phyloP scores from a whole-genome alignment of 2,329 filamentous ascomycete species.

The Chaetomium sp. region DNA sequence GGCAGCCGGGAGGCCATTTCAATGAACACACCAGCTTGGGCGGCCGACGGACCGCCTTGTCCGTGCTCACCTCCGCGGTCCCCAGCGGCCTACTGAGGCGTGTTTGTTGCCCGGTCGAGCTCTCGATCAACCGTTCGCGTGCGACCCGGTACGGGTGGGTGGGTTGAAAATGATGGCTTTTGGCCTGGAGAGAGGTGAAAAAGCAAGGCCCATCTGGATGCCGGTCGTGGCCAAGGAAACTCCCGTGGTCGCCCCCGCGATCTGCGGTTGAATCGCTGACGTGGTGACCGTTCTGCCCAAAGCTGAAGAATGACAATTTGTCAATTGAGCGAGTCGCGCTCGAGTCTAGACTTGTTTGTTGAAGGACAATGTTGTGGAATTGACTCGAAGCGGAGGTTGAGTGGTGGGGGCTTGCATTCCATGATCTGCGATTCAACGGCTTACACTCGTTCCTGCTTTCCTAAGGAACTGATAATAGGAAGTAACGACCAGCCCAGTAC shows the following conservation, averaged over 20 bases:
- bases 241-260: slow-evolving; percentile 10
- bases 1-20: not conserved
- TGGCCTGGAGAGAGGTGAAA: not conserved
- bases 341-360: too few species aligned
- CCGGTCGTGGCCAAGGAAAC: slow-evolving; percentile 13
- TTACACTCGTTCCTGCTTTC: too few species aligned
- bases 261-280: slow-evolving; percentile 18
- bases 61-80: not conserved
- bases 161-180: not conserved
- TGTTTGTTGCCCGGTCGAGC: slow-evolving; percentile 4
- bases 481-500: too few species aligned
- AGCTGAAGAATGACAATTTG: not conserved
- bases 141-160: too few species aligned
- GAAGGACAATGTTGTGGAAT: too few species aligned
- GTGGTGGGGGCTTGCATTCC: too few species aligned
- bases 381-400: too few species aligned
- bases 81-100: not conserved
- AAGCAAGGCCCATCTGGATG: slow-evolving; percentile 4
- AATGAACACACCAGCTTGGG: not conserved
- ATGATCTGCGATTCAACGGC: too few species aligned
- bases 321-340: not conserved
- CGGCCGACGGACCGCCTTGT: not conserved
- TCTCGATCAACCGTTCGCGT: slow-evolving; percentile 1
- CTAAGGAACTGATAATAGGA: too few species aligned
- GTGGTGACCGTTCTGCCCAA: slow-evolving; percentile 7